Base-by-base conservation (phyloP, 345 rosid species). In the Punica granatum region DNA sequence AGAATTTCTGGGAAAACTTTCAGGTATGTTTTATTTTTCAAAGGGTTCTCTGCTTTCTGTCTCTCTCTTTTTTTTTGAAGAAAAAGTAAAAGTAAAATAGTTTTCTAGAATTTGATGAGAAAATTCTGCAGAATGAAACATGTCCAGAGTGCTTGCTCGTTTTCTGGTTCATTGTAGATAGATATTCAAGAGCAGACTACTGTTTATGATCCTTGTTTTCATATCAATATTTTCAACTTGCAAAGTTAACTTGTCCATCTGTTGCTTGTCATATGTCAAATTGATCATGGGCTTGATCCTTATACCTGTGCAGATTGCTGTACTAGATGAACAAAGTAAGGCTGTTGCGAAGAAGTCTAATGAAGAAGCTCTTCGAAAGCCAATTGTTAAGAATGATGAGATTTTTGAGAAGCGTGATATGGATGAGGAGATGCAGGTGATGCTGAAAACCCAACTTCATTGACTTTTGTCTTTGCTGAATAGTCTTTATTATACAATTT, bases 281-380 rank as follows among this genome's bases (percentile, higher is more conserved):
- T n/a, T 65, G 64, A 19, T 61, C 41, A 6, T 13, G 32, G 21
- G 16, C 36, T n/a, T 0, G 7, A 12, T 67, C 28, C 7, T 26
- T 32, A 32, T 67, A 1, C 5, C 69, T 69, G 44, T 77, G 65
- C 73, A 90, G 97, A 76, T 90, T 81, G 98, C 79, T 51, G 85
- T 82, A 64, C 74, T 93, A 21, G 88, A 86, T 73, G 92, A 90
- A 65, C 83, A 73, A 66, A 82, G 74, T 30, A 87, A 77, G 69
- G 74, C 73, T 7, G 70, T 9, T 59, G 46, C 66, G 15, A 80
- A 80, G 60, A 84, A 75, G 76, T 73, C 69, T 8, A 85, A 80
- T 28, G 81, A 80, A 56, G 91, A 80, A 66, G 78, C 54, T 73
- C 66, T 71, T 66, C 83, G 81, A 69, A 73, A 78, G 60, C 65